A percentile compares a stretch with the other conserved stretches of the same genome.
Conservation (phyloP, 257 asterid genomes). For the Perilla frutescens region DNA sequence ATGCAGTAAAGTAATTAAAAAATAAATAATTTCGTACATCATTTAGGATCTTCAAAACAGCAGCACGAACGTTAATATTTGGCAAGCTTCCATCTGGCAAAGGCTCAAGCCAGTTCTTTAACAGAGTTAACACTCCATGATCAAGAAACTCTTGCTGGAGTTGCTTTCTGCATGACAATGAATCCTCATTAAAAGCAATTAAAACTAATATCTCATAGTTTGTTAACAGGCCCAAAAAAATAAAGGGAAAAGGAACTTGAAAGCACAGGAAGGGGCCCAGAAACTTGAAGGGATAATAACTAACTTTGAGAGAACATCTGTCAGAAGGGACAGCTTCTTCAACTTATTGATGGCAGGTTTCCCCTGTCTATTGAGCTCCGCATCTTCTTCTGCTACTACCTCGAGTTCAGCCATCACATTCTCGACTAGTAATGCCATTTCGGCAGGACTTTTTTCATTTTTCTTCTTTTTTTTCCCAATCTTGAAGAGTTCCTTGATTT, state of each 20-base stretch:
- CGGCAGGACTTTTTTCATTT: slow-evolving; percentile 86
- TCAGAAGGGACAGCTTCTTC: slow-evolving; percentile 85
- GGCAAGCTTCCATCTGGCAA: slow-evolving; percentile 98
- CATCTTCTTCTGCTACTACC: slow-evolving; percentile 93
- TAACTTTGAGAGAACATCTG: slow-evolving; percentile 87
- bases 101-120: slow-evolving; percentile 95
- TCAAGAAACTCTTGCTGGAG: slow-evolving; percentile 95
- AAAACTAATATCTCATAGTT: background rate
- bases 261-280: slow-evolving; percentile 22
- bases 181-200: slow-evolving; percentile 31
- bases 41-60: slow-evolving; percentile 76
- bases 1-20: background rate
- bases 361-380: slow-evolving; percentile 78
- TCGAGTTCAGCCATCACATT: slow-evolving; percentile 96
- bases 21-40: slow-evolving; percentile 56
- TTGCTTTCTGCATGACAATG: slow-evolving; percentile 69
- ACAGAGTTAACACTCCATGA: slow-evolving; percentile 83
- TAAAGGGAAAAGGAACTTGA: slow-evolving; percentile 12
- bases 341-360: slow-evolving; percentile 91
- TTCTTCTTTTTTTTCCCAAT: slow-evolving; percentile 86
- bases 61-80: slow-evolving; percentile 87
- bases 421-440: slow-evolving; percentile 84
- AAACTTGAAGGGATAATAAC: slow-evolving; percentile 34
- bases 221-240: slow-evolving; percentile 13
- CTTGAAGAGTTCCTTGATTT: slow-evolving; percentile 76